Percentiles rank a stretch among this genome's conserved stretches.
Conservation (phyloP, 2,329 filamentous ascomycete genomes). For the Xylariaceae sp. region DNA sequence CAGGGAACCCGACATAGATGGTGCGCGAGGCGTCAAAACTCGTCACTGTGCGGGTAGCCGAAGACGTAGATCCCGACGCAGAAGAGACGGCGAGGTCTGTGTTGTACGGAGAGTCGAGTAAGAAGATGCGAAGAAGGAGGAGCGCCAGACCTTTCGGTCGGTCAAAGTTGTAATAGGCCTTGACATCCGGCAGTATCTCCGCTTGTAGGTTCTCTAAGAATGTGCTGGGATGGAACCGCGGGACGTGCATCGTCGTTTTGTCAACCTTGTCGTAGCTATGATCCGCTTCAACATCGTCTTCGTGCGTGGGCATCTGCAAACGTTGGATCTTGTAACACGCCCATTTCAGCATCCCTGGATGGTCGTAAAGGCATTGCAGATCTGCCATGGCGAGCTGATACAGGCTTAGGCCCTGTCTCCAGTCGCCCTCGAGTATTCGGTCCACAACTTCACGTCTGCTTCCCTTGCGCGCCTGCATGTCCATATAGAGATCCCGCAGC, state of each 20-base stretch:
- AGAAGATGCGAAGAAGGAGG: slow-evolving; percentile 71
- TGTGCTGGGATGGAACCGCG: slow-evolving; percentile 74
- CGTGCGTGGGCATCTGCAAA: slow-evolving; percentile 40
- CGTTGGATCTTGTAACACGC: slow-evolving; percentile 57
- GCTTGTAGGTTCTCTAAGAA: slow-evolving; percentile 73
- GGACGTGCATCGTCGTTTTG: slow-evolving; percentile 48
- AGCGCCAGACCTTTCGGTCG: slow-evolving; percentile 66
- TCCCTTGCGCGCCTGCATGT: slow-evolving; percentile 57
- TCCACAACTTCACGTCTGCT: slow-evolving; percentile 60
- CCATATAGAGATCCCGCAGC: slow-evolving; percentile 61
- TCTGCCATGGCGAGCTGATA: slow-evolving; percentile 69
- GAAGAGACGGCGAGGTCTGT: slow-evolving; percentile 47
- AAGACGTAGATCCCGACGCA: slow-evolving; percentile 9
- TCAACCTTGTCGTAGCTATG: slow-evolving; percentile 37
- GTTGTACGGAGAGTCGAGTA: slow-evolving; percentile 77
- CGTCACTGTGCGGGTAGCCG: slow-evolving; percentile 31
- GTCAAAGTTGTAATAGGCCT: slow-evolving; percentile 77
- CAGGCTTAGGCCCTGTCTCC: slow-evolving; percentile 59
- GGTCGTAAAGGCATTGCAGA: slow-evolving; percentile 61
- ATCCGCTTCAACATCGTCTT: slow-evolving; percentile 36
- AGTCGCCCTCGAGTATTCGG: slow-evolving; percentile 63
- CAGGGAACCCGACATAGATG: slow-evolving; percentile 77
- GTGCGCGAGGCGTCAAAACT: slow-evolving; percentile 64
- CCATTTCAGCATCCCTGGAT: slow-evolving; percentile 62
- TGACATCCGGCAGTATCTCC: slow-evolving; percentile 72